These are phyloP conservation scores for Dioscorea cayenensis DNA, from an alignment of 116 monocot species.

Conservation along the genomic window DNA sequence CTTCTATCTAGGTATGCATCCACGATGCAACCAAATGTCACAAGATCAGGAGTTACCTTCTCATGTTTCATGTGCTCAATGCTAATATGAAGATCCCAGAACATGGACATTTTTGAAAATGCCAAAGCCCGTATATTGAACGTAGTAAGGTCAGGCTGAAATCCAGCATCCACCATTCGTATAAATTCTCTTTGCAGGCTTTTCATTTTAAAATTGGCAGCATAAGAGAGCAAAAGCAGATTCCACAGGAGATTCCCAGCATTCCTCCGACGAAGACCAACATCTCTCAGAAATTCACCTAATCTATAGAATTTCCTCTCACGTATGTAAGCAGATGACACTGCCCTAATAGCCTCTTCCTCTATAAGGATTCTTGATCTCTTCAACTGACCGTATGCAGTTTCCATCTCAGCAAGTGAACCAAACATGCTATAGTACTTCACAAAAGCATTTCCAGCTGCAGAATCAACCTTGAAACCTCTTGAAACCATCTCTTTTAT, in stretches of 20 bases:
- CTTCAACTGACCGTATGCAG: conserved; percentile 56
- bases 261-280: conserved; percentile 68
- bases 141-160: conserved; percentile 74
- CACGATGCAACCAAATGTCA: conserved; percentile 85
- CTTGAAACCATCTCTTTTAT: conserved; percentile 52
- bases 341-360: conserved; percentile 47
- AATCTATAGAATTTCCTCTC: conserved; percentile 57
- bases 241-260: conserved; percentile 92
- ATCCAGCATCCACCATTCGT: conserved; percentile 74
- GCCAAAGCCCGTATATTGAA: conserved; percentile 80
- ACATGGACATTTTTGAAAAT: conserved; percentile 87
- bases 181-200: conserved; percentile 86
- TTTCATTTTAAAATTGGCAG: conserved; percentile 97
- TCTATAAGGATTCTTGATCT: conserved; percentile 64
- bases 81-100: conserved; percentile 97
- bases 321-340: conserved; percentile 59
- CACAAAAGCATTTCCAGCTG: conserved; percentile 54
- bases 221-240: conserved; percentile 77
- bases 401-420: conserved; percentile 64
- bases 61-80: conserved; percentile 70
- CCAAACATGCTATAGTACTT: conserved; percentile 51
- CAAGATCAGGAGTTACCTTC: conserved; percentile 61
- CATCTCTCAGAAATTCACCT: conserved; percentile 73
- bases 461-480: conserved; percentile 68
- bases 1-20: conserved; percentile 77